phyloP scores from a whole-genome alignment of 2,329 filamentous ascomycete genomes.

The Hypoxylon sp. region DNA sequence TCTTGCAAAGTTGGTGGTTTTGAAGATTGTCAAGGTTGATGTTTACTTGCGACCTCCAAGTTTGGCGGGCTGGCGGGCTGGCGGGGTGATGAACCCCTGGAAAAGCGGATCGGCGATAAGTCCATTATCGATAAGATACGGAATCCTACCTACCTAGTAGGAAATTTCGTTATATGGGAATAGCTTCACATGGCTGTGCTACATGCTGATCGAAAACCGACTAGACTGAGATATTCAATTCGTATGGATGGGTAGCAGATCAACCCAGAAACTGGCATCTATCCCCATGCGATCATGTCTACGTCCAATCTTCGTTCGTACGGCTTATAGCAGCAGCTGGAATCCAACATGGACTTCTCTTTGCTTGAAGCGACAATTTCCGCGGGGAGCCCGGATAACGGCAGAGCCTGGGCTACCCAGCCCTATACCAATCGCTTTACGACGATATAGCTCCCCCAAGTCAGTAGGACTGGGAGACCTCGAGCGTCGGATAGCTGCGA shows the following conservation, averaged over 20 bases:
- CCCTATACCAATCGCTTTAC: neutral
- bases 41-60: slow-evolving; percentile 45
- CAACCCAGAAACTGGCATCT: slow-evolving; percentile 39
- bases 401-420: neutral
- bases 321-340: slow-evolving; percentile 42
- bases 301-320: slow-evolving; percentile 26
- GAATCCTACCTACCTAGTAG: neutral
- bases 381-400: neutral
- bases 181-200: slow-evolving; percentile 23
- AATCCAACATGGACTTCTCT: slow-evolving; percentile 30
- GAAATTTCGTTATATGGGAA: slow-evolving; percentile 26
- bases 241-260: slow-evolving; percentile 53
- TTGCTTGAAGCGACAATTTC: neutral
- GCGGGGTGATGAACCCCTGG: slow-evolving; percentile 44
- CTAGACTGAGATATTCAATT: slow-evolving; percentile 28
- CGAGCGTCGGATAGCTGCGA: slow-evolving; percentile 74
- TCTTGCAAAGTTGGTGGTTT: slow-evolving; percentile 4
- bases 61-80: slow-evolving; percentile 52
- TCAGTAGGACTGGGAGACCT: slow-evolving; percentile 56
- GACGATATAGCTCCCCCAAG: slow-evolving; percentile 49
- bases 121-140: slow-evolving; percentile 28
- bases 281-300: slow-evolving; percentile 51
- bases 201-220: slow-evolving; percentile 11
- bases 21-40: slow-evolving; percentile 33
- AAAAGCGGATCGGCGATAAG: neutral